Evolutionary conservation across 371 early-diverging fungal species (phyloP), one percentile per base, ranked within the genome.

Genomic region (Actinomortierella ambigua): DNA sequence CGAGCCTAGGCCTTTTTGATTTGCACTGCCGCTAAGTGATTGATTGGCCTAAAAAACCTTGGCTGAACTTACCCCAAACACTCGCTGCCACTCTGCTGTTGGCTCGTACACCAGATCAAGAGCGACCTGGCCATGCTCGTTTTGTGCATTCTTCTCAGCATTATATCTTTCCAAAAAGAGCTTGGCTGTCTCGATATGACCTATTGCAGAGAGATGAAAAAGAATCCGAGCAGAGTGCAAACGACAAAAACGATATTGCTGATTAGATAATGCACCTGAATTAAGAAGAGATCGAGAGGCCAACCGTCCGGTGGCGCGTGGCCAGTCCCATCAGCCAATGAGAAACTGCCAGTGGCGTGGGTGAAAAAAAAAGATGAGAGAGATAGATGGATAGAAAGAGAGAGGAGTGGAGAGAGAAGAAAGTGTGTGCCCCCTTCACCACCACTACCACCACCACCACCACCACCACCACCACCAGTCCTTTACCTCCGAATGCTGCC

Each of bases 401-500:
- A n/a, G n/a, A n/a, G n/a, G n/a, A 43, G 14, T 17, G 22, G 29
- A 26, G 49, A 28, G 13, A 44, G n/a, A 40, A 53, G 17, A 40
- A 8, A 18, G 17, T 20, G 39, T 23, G 40, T 27, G 15, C 23
- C 20, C 15, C 18, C 20, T 26, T 42, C 7, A 9, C n/a, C n/a
- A n/a, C n/a, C n/a, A n/a, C n/a, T n/a, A n/a, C n/a, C n/a, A n/a
- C n/a, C 8, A 22, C 27, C 42, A 14, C 67, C 3, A 61, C 53
- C 4, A 46, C 27, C 47, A 49, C 8, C 39, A 29, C 26, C 24
- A 26, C 15, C 17, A 14, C 20, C 8, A 26, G 14, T 28, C 18
- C 27, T 58, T 80, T 81, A 67, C 88, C 91, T 41, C 88, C 93
- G 73, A 87, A 95, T 0, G 95, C 94, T 2, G 98, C 95, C 98